Evolutionary conservation across 1,284 basidiomycete species (phyloP).

Genomic region (Cryptococcus hybrid): DNA sequence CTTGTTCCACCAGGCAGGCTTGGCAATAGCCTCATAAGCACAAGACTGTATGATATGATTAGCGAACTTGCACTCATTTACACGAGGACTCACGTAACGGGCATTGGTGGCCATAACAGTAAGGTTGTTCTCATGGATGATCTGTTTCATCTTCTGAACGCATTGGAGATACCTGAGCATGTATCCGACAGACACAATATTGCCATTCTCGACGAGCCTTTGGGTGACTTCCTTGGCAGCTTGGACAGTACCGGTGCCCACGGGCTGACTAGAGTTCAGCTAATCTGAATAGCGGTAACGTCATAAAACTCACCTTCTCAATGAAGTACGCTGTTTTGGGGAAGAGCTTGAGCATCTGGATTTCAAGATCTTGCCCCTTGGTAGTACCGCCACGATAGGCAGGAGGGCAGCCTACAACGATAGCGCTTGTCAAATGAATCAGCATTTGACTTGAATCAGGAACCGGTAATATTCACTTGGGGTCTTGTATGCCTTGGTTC

Average conservation of each 20-base stretch:
- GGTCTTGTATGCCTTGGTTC: conserved; percentile 45
- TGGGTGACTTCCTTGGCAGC: conserved; percentile 63
- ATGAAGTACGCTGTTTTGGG: conserved; percentile 89
- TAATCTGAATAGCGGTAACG: neutral
- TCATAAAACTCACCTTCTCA: conserved; percentile 61
- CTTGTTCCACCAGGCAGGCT: conserved; percentile 99
- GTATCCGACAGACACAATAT: conserved; percentile 84
- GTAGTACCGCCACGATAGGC: conserved; percentile 82
- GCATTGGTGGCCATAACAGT: conserved; percentile 98
- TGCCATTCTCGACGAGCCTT: conserved; percentile 64
- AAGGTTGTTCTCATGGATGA: conserved; percentile 90
- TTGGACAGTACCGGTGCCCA: conserved; percentile 73
- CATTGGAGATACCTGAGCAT: conserved; percentile 93
- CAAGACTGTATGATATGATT: conserved; percentile 49
- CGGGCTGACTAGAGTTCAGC: conserved; percentile 55
- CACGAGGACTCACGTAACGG: conserved; percentile 59
- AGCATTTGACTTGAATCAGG: neutral
- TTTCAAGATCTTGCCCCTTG: conserved; percentile 82
- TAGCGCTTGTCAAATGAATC: conserved; percentile 53
- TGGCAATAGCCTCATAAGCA: conserved; percentile 86
- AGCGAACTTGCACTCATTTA: conserved; percentile 50
- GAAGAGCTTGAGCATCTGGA: conserved; percentile 85
- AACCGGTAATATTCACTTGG: conserved; percentile 47
- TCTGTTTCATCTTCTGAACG: conserved; percentile 97
- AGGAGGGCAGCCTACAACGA: conserved; percentile 89